phyloP scores from a whole-genome alignment of 139 green algal species.

The Astrephomene gubernaculifera region DNA sequence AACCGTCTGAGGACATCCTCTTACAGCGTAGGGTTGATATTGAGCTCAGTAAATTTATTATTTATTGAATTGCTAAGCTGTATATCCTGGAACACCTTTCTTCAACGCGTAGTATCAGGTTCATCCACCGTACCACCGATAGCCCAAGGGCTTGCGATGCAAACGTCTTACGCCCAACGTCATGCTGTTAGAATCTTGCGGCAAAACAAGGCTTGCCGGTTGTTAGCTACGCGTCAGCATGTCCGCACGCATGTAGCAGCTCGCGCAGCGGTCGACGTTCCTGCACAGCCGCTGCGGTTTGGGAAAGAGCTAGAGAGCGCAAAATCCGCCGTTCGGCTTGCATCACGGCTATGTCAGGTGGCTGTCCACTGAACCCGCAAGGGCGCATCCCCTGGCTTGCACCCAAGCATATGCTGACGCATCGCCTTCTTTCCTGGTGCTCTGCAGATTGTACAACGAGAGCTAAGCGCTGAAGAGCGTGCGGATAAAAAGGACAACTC shows the following conservation, averaged over 20 bases:
- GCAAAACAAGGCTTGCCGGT: background rate
- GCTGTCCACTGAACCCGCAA: no score
- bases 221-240: background rate
- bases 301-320: conserved; percentile 69
- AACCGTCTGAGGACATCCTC: no score
- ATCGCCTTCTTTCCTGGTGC: background rate
- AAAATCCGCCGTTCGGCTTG: conserved; percentile 73
- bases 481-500: conserved; percentile 87
- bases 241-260: background rate
- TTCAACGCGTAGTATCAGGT: no score
- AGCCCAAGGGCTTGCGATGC: no score
- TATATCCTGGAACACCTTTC: no score
- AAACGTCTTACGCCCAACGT: background rate
- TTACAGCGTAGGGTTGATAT: no score
- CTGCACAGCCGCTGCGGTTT: conserved; percentile 3
- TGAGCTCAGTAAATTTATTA: no score
- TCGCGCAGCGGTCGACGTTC: background rate
- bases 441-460: conserved; percentile 77
- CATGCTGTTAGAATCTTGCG: background rate
- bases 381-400: no score
- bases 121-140: no score
- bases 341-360: conserved; percentile 74
- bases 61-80: no score
- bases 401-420: no score
- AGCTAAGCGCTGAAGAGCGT: conserved; percentile 74